Evolutionary conservation across 2,329 filamentous ascomycete genomes (phyloP).

Genomic region (Westerdykella sp.): DNA sequence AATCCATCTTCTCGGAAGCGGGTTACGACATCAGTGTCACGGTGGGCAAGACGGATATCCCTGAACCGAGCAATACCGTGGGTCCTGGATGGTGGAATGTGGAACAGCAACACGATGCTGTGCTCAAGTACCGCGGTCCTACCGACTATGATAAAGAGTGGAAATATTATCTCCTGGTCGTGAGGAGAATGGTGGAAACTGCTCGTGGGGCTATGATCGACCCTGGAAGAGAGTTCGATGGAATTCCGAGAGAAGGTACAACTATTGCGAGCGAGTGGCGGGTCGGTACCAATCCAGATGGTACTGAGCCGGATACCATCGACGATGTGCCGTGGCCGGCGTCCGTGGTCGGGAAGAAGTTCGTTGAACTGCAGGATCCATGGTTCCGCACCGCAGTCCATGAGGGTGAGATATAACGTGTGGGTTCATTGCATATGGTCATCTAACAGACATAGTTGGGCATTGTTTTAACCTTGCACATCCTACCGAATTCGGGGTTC

Average conservation of each 20-base stretch:
- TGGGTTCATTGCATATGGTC: too few relatives aligned
- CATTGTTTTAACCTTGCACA: constrained; percentile 6
- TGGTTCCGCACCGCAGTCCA: constrained; percentile 6
- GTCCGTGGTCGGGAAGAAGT: constrained; percentile 2
- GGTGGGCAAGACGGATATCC: constrained; percentile 4
- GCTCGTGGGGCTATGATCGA: constrained; percentile 7
- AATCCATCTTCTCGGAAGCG: constrained; percentile 1
- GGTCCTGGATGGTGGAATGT: constrained; percentile 1
- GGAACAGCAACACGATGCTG: constrained; percentile 5
- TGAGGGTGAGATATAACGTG: not conserved
- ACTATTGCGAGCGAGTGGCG: constrained; percentile 5
- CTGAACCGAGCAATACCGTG: not conserved
- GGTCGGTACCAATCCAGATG: constrained; percentile 5
- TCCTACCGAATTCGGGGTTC: constrained; percentile 2
- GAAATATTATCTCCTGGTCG: constrained; percentile 3
- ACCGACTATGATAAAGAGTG: constrained; percentile 8
- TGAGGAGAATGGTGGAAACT: not conserved
- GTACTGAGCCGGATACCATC: constrained; percentile 1
- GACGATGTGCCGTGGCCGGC: constrained; percentile 1
- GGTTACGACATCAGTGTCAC: constrained; percentile 4
- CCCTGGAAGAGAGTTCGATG: not conserved
- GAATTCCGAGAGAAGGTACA: constrained; percentile 5
- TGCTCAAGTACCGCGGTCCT: constrained; percentile 3
- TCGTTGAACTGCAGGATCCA: constrained; percentile 2
- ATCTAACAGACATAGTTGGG: constrained; percentile 1